A percentile compares a stretch with the other conserved stretches of the same genome.
These are phyloP conservation scores for Colletotrichum siamense DNA, from an alignment of 2,329 filamentous ascomycete genomes.

Conservation along the genomic window DNA sequence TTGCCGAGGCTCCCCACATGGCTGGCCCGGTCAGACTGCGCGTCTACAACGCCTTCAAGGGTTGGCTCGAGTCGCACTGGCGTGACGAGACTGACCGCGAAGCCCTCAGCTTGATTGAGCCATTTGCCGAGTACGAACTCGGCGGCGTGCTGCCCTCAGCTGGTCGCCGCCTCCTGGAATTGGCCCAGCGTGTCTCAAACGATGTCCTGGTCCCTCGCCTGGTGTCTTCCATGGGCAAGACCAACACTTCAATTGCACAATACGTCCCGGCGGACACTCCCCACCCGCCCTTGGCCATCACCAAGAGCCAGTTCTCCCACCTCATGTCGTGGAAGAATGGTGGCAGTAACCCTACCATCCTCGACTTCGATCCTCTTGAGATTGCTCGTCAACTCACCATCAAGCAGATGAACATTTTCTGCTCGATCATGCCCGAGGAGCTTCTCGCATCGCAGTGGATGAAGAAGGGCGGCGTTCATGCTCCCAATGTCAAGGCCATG, in stretches of 20 bases:
- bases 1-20: constrained; percentile 75
- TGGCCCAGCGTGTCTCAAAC: constrained; percentile 78
- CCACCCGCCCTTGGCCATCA: constrained; percentile 72
- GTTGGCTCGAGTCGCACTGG: constrained; percentile 98
- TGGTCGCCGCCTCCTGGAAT: constrained; percentile 79
- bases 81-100: constrained; percentile 78
- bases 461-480: constrained; percentile 80
- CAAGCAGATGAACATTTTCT: constrained; percentile 91
- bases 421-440: constrained; percentile 89
- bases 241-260: constrained; percentile 74
- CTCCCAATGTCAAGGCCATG: constrained; percentile 93
- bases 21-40: constrained; percentile 84
- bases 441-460: constrained; percentile 93
- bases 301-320: constrained; percentile 76
- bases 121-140: constrained; percentile 80
- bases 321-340: constrained; percentile 79
- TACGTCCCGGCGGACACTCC: constrained; percentile 75
- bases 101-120: constrained; percentile 76
- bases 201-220: constrained; percentile 81
- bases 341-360: constrained; percentile 71
- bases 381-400: constrained; percentile 91
- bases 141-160: constrained; percentile 74
- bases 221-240: constrained; percentile 87
- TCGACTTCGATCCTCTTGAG: constrained; percentile 92
- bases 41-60: constrained; percentile 96